A percentile compares a stretch with the other conserved stretches of the same genome.
Evolutionary conservation across 75 land plant species (phyloP).

Genomic region (Adiantum capillusveneris): DNA sequence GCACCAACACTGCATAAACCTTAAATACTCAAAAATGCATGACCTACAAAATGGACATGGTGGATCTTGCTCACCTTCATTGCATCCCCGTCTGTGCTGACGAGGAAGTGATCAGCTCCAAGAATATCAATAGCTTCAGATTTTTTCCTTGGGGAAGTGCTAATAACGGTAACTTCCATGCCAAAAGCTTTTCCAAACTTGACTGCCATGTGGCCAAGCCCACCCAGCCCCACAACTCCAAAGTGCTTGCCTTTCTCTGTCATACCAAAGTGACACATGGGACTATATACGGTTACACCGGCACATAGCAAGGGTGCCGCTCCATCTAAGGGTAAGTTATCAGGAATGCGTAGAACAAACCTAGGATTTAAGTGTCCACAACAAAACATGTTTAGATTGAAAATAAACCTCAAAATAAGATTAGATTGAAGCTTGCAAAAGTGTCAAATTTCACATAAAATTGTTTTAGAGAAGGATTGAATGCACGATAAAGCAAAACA

Average conservation of each 20-base stretch:
- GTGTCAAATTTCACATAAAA: no score
- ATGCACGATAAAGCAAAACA: no score
- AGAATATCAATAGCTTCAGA: slow-evolving; percentile 39
- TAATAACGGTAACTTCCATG: slow-evolving; percentile 53
- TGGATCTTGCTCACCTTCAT: slow-evolving; percentile 31
- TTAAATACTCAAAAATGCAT: no score
- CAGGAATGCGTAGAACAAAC: slow-evolving; percentile 34
- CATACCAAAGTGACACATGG: slow-evolving; percentile 57
- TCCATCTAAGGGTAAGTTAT: slow-evolving; percentile 40
- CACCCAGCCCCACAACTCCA: slow-evolving; percentile 61
- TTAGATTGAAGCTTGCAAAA: no score
- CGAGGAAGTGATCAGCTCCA: slow-evolving; percentile 59
- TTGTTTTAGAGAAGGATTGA: no score
- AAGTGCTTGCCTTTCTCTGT: slow-evolving; percentile 36
- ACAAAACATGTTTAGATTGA: no score
- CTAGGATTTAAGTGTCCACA: no score
- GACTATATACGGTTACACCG: slow-evolving; percentile 75
- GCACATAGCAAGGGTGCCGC: slow-evolving; percentile 68
- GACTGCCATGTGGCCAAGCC: slow-evolving; percentile 65
- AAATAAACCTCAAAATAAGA: no score
- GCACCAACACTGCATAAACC: no score
- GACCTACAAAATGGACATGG: no score
- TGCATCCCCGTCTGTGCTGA: slow-evolving; percentile 43
- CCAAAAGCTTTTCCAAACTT: slow-evolving; percentile 60
- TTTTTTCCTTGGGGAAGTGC: slow-evolving; percentile 55